Evolutionary conservation across 2,329 filamentous ascomycete genomes (phyloP), one percentile per base, ranked within the genome.

Genomic region (Didymella segeticola): DNA sequence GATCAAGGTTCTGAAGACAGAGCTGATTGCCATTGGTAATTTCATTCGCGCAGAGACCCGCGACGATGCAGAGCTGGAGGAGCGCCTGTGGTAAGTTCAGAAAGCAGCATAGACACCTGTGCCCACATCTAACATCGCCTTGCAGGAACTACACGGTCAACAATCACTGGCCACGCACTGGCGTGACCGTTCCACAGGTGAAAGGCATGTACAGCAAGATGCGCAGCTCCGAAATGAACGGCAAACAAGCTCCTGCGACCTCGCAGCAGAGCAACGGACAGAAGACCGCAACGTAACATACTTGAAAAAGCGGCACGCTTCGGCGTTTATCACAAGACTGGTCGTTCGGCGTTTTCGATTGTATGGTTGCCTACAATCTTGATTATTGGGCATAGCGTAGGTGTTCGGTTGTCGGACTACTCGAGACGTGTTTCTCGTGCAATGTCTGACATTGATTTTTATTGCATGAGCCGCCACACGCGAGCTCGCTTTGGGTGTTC

Each of bases 11-110:
- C 83, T 88, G 66, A 86, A 86, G 62, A 76, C 78, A 23, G 83
- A 87, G 65, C 74, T 89, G 30, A 77, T 86, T 34, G 80, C 80
- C 4, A 86, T 89, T 69, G 86, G 86, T 47, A 82, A 83, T 50
- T 87, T 86, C 63, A 82, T 88, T 57, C 81, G 83, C 43, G 76
- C 78, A 25, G 73, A 79, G 47, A 69, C 70, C 37, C 68, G 72
- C 27, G 78, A 77, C 45, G 78, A 79, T 25, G 67, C 71, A 29
- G 73, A 74, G 55, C 68, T 82, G 33, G 80, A 82, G 61, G 78
- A 78, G 42, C 79, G 80, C 43, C 77, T 83, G 50, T 84, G 81
- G 81, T 83, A 72, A 72, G 80, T 67, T 17, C 12, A 19, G 9
- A 11, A 11, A 20, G 4, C 20, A 7, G 26, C 19, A 7, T 17